These are phyloP conservation scores for Cystobasidium sp. DNA, from an alignment of 1,284 basidiomycete genomes.

Conservation along the genomic window DNA sequence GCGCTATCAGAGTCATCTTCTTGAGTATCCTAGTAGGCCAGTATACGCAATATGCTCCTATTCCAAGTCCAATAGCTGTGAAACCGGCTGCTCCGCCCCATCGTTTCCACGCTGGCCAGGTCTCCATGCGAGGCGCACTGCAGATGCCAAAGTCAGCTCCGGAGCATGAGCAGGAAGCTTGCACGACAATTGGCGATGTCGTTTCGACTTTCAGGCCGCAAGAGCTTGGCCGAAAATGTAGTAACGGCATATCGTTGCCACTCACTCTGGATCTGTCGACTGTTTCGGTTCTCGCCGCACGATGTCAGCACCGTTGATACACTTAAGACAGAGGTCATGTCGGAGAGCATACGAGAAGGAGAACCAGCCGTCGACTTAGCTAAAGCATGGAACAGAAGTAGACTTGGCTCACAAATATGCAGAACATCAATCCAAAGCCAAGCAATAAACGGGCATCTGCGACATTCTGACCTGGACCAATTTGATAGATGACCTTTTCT, in stretches of 20 bases:
- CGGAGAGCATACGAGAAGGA: neutral
- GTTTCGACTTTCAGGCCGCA: too few species aligned
- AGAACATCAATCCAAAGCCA: conserved; percentile 34
- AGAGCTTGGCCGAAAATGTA: neutral
- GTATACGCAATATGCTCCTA: conserved; percentile 31
- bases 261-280: conserved; percentile 36
- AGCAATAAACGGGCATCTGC: conserved; percentile 13
- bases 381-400: too few species aligned
- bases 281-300: conserved; percentile 32
- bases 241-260: neutral
- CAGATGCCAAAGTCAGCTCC: neutral
- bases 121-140: conserved; percentile 35
- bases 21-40: conserved; percentile 42
- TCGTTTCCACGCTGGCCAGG: conserved; percentile 40
- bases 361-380: neutral
- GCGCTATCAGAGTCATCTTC: conserved; percentile 28
- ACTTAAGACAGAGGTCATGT: neutral
- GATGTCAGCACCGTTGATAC: conserved; percentile 37
- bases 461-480: conserved; percentile 15
- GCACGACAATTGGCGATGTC: too few species aligned
- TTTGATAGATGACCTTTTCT: conserved; percentile 22
- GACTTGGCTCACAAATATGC: conserved; percentile 1
- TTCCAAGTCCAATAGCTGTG: conserved; percentile 12
- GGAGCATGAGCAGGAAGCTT: too few species aligned
- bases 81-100: conserved; percentile 25